phyloP scores from a whole-genome alignment of 257 asterid species.

The Solanum habrochaites region DNA sequence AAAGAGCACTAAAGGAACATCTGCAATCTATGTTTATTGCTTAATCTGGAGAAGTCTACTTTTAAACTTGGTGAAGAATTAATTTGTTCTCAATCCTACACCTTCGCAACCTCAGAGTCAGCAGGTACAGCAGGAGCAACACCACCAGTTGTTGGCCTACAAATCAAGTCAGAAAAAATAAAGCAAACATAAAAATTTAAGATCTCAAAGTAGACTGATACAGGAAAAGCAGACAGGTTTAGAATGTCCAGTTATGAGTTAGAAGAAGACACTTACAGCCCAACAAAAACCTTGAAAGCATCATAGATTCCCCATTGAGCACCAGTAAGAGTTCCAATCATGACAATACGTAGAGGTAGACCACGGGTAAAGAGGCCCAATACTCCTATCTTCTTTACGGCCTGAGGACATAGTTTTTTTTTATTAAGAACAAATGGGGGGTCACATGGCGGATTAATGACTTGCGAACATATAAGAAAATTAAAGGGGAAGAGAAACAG shows the following conservation, averaged over 20 bases:
- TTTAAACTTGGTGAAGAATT: neutral
- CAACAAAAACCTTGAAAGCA: constrained; percentile 86
- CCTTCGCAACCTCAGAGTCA: constrained; percentile 29
- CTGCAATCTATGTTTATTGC: constrained; percentile 26
- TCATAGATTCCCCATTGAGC: constrained; percentile 99
- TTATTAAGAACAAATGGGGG: neutral
- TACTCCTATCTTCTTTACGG: constrained; percentile 70
- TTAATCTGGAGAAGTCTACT: constrained; percentile 6
- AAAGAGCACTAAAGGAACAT: neutral
- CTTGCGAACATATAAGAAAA: neutral
- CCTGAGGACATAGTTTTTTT: constrained; percentile 20
- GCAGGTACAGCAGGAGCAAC: constrained; percentile 36
- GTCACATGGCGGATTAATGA: neutral
- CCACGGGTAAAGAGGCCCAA: constrained; percentile 80
- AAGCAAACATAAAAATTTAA: neutral
- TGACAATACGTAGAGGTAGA: constrained; percentile 87
- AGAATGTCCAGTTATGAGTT: neutral
- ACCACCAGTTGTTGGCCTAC: constrained; percentile 88
- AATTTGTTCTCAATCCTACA: constrained; percentile 13
- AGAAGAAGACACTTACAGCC: constrained; percentile 51
- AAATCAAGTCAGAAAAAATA: neutral
- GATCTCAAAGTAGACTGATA: neutral
- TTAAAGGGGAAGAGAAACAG: neutral
- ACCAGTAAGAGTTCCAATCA: constrained; percentile 97
- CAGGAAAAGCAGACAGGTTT: neutral